Evolutionary conservation across 2,329 filamentous ascomycete species (phyloP), one percentile per base, ranked within the genome.

Genomic region (Meredithiella fracta): DNA sequence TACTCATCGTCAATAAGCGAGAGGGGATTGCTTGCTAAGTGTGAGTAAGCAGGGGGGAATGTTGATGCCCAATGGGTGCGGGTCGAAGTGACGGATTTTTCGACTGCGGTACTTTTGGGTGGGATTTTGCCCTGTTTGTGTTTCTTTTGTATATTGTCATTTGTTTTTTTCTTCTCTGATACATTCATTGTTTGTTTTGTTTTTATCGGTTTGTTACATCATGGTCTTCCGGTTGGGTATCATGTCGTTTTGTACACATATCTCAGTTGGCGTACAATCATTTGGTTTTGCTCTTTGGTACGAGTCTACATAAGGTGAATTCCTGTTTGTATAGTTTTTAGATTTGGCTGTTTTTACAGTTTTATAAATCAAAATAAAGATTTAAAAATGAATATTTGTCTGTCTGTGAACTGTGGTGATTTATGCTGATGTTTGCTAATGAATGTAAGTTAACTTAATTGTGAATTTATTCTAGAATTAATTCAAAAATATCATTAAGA

Each of bases 1-100:
- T 67, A 74, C 74, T 53, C 78, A 80, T 62, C 72, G 72, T 47
- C 70, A 70, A 50, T 81, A 74, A 70, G 22, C n/a, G 7, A n/a
- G 31, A 2, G 29, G 31, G 11, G 5, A 34, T 34, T 5, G 29
- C n/a, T n/a, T n/a, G n/a, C n/a, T n/a, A n/a, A n/a, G n/a, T n/a
- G n/a, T n/a, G n/a, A n/a, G n/a, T n/a, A 34, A 34, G 29, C 29
- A 34, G 29, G 29, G 29, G 5, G 29, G 29, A 34, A 11, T 25
- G 20, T 49, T 53, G 42, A 37, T 25, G 23, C 26, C 50, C 42
- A 37, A 54, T 53, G 22, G 3, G 44, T 49, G 44, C 44, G 50
- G 26, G 50, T 51, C 47, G 38, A 54, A 54, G n/a, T 58, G 20
- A 47, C 51, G 51, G 52, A 38, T 40, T 52, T 57, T 47, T 53